Conservation (phyloP, 2,329 filamentous ascomycete species). For the Pyrenochaeta sp. region DNA sequence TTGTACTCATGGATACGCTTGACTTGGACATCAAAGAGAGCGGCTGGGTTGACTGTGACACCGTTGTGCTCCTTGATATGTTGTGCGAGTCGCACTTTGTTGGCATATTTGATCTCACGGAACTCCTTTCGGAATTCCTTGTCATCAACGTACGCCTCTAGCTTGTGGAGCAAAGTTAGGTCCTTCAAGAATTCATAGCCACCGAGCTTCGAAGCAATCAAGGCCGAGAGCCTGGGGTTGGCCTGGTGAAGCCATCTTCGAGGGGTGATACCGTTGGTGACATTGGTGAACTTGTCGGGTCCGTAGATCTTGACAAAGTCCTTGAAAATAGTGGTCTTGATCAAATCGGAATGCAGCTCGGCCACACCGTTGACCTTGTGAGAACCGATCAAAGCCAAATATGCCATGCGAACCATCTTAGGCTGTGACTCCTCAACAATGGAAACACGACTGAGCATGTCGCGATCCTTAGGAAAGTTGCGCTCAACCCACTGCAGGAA, state of each 20-base stretch:
- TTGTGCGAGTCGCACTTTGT: slow-evolving; percentile 91
- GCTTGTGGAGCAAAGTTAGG: slow-evolving; percentile 82
- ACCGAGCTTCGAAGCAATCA: slow-evolving; percentile 90
- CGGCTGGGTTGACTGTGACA: slow-evolving; percentile 82
- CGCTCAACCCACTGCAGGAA: slow-evolving; percentile 94
- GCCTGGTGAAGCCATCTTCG: slow-evolving; percentile 97
- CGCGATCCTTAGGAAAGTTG: slow-evolving; percentile 86
- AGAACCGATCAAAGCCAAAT: slow-evolving; percentile 91
- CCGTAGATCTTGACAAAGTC: slow-evolving; percentile 97
- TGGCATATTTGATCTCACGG: slow-evolving; percentile 94
- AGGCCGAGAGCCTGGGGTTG: slow-evolving; percentile 87
- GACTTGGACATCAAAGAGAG: slow-evolving; percentile 96
- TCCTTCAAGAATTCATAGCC: slow-evolving; percentile 88
- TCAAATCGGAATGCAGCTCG: slow-evolving; percentile 95
- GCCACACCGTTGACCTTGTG: slow-evolving; percentile 99
- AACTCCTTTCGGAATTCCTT: slow-evolving; percentile 92
- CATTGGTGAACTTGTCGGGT: slow-evolving; percentile 97
- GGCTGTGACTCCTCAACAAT: slow-evolving; percentile 97
- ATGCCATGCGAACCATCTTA: slow-evolving; percentile 99
- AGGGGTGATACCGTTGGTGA: slow-evolving; percentile 97
- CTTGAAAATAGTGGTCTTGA: slow-evolving; percentile 99
- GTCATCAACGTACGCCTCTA: slow-evolving; percentile 86
- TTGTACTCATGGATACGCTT: slow-evolving; percentile 99
- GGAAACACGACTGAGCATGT: slow-evolving; percentile 85
- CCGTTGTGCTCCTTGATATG: slow-evolving; percentile 86